phyloP scores from a whole-genome alignment of 108 stramenopile genomes.

The Phaeodactylum tricornutum region DNA sequence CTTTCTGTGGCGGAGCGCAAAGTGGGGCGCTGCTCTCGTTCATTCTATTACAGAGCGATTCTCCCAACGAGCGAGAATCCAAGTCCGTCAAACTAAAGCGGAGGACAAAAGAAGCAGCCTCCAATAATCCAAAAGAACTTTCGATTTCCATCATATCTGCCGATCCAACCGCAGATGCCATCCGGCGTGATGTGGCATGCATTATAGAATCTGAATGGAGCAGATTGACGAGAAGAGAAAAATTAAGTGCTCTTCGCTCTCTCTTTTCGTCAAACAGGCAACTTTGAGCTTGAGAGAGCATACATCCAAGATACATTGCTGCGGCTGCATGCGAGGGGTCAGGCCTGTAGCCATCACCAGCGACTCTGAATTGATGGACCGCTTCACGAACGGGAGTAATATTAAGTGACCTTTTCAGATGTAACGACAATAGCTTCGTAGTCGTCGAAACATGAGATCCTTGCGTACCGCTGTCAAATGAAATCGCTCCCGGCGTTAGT shows the following conservation, averaged over 20 bases:
- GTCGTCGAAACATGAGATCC: constrained; percentile 35
- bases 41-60: too few relatives aligned
- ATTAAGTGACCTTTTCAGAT: constrained; percentile 13
- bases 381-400: too few relatives aligned
- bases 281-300: constrained; percentile 41
- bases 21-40: too few relatives aligned
- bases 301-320: constrained; percentile 63
- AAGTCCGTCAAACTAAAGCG: constrained; percentile 16
- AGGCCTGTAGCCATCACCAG: too few relatives aligned
- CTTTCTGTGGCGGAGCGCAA: constrained; percentile 10
- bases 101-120: neutral
- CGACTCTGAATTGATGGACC: too few relatives aligned
- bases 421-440: constrained; percentile 27
- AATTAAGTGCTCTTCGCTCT: constrained; percentile 51
- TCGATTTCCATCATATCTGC: too few relatives aligned
- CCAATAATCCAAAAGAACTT: too few relatives aligned
- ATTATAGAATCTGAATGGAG: constrained; percentile 8
- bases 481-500: constrained; percentile 18
- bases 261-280: constrained; percentile 70
- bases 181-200: too few relatives aligned
- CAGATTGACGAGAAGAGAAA: constrained; percentile 42
- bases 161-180: too few relatives aligned
- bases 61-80: too few relatives aligned
- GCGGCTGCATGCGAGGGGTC: neutral
- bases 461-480: constrained; percentile 26